Evolutionary conservation across 805 yeast genomes (phyloP).

Genomic region (Monosporozyma servazzii): DNA sequence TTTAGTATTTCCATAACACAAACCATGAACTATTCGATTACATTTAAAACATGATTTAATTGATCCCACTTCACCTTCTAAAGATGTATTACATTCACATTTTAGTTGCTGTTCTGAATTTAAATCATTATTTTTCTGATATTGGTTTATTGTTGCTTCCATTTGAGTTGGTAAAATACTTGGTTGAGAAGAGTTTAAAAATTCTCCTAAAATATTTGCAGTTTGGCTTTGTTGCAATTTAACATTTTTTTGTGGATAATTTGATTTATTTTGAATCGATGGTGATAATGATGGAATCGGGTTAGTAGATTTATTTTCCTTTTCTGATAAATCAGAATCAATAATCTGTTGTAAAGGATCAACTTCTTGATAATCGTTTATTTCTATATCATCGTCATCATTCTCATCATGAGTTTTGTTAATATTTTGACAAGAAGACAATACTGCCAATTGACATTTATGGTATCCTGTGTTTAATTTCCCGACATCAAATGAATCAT

Average conservation of each 20-base stretch:
- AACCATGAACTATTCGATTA: slow-evolving; percentile 25
- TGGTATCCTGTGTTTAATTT: slow-evolving; percentile 28
- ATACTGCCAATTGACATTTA: slow-evolving; percentile 24
- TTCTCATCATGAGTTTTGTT: slow-evolving; percentile 1
- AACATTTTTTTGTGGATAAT: neutral
- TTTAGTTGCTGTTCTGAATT: slow-evolving; percentile 2
- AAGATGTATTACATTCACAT: slow-evolving; percentile 27
- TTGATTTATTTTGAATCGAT: neutral
- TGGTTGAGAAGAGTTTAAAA: slow-evolving; percentile 21
- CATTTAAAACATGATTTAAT: slow-evolving; percentile 28
- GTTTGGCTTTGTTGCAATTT: slow-evolving; percentile 22
- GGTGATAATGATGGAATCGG: neutral
- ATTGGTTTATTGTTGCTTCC: neutral
- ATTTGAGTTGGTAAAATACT: slow-evolving; percentile 28
- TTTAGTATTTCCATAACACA: slow-evolving; percentile 29
- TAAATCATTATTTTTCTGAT: too few relatives aligned
- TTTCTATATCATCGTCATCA: neutral
- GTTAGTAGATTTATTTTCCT: neutral
- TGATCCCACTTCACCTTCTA: neutral
- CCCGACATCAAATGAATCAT: slow-evolving; percentile 17
- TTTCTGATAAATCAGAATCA: neutral
- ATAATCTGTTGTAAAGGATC: slow-evolving; percentile 25
- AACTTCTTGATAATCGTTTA: slow-evolving; percentile 6
- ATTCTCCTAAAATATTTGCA: slow-evolving; percentile 23
- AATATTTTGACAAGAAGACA: slow-evolving; percentile 19